Conservation (phyloP, 768 basidiomycete genomes). For the Sporobolomyces pararoseus region DNA sequence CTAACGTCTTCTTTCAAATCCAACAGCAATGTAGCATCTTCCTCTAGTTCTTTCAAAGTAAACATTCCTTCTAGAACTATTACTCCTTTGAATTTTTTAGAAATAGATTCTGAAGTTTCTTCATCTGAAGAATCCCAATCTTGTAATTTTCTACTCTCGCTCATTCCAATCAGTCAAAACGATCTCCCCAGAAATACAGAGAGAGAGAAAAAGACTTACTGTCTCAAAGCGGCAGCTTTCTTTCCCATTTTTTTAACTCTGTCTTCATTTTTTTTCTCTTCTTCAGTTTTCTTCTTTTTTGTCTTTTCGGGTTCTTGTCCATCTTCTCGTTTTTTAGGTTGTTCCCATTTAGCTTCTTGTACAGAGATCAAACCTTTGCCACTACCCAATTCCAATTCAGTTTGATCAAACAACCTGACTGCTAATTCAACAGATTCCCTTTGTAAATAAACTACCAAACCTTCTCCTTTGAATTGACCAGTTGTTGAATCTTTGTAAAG, state of each 20-base stretch:
- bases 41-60: constrained; percentile 72
- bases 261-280: constrained; percentile 58
- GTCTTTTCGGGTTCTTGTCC: constrained; percentile 1
- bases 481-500: constrained; percentile 60
- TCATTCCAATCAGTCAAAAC: neutral
- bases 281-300: constrained; percentile 47
- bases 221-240: constrained; percentile 80
- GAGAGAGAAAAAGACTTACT: constrained; percentile 54
- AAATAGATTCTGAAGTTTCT: constrained; percentile 51
- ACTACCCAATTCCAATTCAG: constrained; percentile 80
- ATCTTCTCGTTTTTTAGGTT: constrained; percentile 53
- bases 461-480: constrained; percentile 87
- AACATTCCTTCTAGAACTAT: constrained; percentile 97
- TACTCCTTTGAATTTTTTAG: constrained; percentile 61
- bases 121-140: constrained; percentile 90
- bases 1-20: constrained; percentile 96
- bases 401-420: constrained; percentile 79
- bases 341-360: constrained; percentile 69
- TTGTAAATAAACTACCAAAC: constrained; percentile 93
- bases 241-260: constrained; percentile 73
- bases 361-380: constrained; percentile 69
- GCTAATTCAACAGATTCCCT: constrained; percentile 89
- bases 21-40: constrained; percentile 76
- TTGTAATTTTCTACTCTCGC: constrained; percentile 65
- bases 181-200: neutral